Conservation (phyloP, 2,329 filamentous ascomycete genomes). For the Colletotrichum karsti region DNA sequence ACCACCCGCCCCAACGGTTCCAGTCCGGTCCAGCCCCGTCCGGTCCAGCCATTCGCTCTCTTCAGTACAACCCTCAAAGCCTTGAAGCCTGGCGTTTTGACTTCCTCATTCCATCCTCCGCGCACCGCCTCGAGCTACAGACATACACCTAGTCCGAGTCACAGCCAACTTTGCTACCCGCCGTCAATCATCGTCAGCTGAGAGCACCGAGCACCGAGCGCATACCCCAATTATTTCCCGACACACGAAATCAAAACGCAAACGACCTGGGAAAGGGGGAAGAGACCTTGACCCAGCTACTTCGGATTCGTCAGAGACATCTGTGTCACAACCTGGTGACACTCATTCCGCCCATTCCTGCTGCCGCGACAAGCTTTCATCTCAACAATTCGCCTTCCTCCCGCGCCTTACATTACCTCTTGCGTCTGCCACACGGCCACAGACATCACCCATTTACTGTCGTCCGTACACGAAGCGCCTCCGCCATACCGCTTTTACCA, state of each 20-base stretch:
- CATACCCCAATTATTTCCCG: neutral
- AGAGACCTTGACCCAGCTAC: neutral
- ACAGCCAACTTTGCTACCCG: neutral
- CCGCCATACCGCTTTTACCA: neutral
- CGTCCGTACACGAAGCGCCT: neutral
- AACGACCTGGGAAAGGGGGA: constrained; percentile 5
- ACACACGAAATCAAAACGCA: constrained; percentile 3
- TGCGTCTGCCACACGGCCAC: constrained; percentile 6
- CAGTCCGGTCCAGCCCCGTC: neutral
- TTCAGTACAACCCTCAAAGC: neutral
- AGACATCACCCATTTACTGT: neutral
- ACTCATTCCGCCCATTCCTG: constrained; percentile 7
- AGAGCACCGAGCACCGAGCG: neutral
- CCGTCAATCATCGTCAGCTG: neutral
- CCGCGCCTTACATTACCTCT: constrained; percentile 1
- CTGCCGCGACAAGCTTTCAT: constrained; percentile 23
- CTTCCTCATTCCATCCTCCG: constrained; percentile 7
- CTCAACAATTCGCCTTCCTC: neutral
- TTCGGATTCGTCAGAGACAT: constrained; percentile 20
- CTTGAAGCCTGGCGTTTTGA: constrained; percentile 26
- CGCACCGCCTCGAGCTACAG: constrained; percentile 1
- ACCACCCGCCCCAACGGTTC: neutral
- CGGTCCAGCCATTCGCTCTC: neutral
- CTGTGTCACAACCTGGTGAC: constrained; percentile 22
- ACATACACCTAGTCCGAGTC: neutral